phyloP scores from a whole-genome alignment of 306 rosid species.

The Lablab purpureus region DNA sequence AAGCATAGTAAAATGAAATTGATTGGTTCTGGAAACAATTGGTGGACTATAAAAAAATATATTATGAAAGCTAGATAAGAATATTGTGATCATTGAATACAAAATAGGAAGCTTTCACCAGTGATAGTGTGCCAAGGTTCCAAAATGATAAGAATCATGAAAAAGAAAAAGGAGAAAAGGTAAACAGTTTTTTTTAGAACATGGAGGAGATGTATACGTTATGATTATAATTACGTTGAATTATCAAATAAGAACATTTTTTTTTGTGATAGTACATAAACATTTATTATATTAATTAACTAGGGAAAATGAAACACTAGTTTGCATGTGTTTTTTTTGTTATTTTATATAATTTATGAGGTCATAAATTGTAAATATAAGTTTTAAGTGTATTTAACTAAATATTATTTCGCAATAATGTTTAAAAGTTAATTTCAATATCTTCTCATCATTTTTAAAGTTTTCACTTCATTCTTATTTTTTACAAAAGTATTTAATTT shows the following conservation, averaged over 20 bases:
- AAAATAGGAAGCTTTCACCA: constrained; percentile 30
- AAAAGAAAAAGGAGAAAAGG: background rate
- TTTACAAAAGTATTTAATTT: too few species aligned
- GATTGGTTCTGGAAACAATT: too few species aligned
- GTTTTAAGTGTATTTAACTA: too few species aligned
- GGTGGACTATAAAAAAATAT: background rate
- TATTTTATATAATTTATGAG: too few species aligned
- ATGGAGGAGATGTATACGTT: background rate
- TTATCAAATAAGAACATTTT: background rate
- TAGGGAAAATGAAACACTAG: background rate
- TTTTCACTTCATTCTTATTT: too few species aligned
- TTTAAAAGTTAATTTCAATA: too few species aligned
- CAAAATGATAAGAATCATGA: background rate
- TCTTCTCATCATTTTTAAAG: too few species aligned
- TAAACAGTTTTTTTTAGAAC: background rate
- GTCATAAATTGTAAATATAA: too few species aligned
- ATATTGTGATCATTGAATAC: background rate
- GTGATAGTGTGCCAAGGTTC: background rate
- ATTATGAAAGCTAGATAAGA: background rate
- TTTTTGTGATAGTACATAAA: background rate
- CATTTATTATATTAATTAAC: too few species aligned
- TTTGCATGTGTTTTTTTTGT: background rate
- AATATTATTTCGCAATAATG: too few species aligned
- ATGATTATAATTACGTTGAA: background rate
- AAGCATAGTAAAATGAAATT: too few species aligned